Evolutionary conservation across 805 yeast genomes (phyloP).

Genomic region (Saccharomycopsis fodiens): DNA sequence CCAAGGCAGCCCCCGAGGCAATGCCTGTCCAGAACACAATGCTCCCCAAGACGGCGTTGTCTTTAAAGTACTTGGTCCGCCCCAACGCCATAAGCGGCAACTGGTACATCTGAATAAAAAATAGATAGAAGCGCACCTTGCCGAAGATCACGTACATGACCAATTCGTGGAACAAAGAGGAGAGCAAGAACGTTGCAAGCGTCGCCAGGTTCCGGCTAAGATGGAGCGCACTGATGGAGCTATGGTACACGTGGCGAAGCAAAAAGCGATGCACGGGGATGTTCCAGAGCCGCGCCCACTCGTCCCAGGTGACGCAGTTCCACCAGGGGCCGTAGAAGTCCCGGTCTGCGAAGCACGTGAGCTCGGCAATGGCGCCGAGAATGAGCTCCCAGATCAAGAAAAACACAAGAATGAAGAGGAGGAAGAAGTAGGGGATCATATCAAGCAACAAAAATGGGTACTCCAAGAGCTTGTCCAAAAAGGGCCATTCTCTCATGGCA

Average conservation of each 20-base stretch:
- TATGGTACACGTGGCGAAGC: constrained; percentile 88
- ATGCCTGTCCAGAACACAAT: constrained; percentile 88
- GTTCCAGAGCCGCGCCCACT: constrained; percentile 92
- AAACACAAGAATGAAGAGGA: constrained; percentile 70
- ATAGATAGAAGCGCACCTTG: constrained; percentile 70
- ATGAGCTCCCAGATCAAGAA: constrained; percentile 95
- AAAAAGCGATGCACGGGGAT: constrained; percentile 86
- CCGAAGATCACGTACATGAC: constrained; percentile 87
- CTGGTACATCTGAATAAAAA: constrained; percentile 80
- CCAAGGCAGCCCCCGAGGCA: constrained; percentile 79
- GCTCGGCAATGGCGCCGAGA: constrained; percentile 81
- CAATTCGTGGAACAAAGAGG: constrained; percentile 81
- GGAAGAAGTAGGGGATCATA: constrained; percentile 70
- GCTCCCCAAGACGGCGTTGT: constrained; percentile 60
- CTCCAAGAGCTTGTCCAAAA: constrained; percentile 33
- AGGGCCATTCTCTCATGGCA: constrained; percentile 42
- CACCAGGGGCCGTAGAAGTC: constrained; percentile 97
- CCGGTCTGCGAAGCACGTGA: constrained; percentile 81
- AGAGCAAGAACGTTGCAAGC: constrained; percentile 66
- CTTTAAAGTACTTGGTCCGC: constrained; percentile 48
- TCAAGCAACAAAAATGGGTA: constrained; percentile 62
- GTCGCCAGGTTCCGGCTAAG: constrained; percentile 65
- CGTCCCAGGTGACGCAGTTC: constrained; percentile 91
- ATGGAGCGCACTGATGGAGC: constrained; percentile 69
- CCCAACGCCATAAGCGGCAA: constrained; percentile 68